phyloP scores from a whole-genome alignment of 2,329 filamentous ascomycete genomes.

The Ophiostoma ulmi region DNA sequence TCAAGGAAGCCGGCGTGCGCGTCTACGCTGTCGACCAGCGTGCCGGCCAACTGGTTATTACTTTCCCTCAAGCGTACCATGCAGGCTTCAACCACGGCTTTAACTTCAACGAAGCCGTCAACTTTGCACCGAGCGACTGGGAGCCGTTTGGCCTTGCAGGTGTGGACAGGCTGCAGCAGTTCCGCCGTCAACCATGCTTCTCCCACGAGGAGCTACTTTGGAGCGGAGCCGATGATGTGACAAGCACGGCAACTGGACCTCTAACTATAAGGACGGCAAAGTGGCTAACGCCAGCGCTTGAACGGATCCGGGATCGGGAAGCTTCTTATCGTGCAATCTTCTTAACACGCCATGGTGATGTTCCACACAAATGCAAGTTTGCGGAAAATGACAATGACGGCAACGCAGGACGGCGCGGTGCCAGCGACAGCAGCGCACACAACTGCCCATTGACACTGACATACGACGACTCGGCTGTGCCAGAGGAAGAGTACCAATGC shows the following conservation, averaged over 20 bases:
- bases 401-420: slow-evolving; percentile 30
- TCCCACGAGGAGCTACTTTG: slow-evolving; percentile 93
- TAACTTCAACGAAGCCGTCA: slow-evolving; percentile 98
- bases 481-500: slow-evolving; percentile 91
- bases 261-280: slow-evolving; percentile 82
- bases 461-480: slow-evolving; percentile 66
- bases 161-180: slow-evolving; percentile 78
- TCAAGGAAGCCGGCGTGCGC: slow-evolving; percentile 85
- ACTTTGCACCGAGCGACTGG: slow-evolving; percentile 94
- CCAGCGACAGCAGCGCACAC: slow-evolving; percentile 4
- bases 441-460: slow-evolving; percentile 42
- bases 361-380: slow-evolving; percentile 47
- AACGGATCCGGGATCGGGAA: slow-evolving; percentile 52
- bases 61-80: slow-evolving; percentile 94
- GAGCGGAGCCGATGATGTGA: slow-evolving; percentile 77
- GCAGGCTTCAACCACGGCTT: slow-evolving; percentile 98
- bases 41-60: slow-evolving; percentile 92
- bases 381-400: slow-evolving; percentile 39
- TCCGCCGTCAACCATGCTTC: slow-evolving; percentile 89
- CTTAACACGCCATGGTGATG: slow-evolving; percentile 48
- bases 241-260: slow-evolving; percentile 43
- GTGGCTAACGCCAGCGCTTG: slow-evolving; percentile 85
- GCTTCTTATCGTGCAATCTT: slow-evolving; percentile 11
- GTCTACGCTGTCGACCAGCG: slow-evolving; percentile 95
- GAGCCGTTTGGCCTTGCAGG: slow-evolving; percentile 84